Evolutionary conservation across 192 early-diverging fungal species (phyloP).

Genomic region (Coemansia sp.): DNA sequence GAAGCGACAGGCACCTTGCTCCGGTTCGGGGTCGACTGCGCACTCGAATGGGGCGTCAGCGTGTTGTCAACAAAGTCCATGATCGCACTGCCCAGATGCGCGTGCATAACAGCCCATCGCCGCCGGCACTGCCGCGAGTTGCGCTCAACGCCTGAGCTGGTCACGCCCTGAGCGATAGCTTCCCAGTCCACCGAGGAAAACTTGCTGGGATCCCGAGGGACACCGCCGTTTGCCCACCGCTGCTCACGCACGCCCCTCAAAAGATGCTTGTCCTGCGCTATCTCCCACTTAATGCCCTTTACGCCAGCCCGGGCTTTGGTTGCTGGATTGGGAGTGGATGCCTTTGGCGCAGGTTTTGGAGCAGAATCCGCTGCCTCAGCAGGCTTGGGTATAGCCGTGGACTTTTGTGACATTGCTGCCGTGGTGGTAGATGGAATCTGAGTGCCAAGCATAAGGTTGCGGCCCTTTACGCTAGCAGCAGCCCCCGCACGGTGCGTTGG

Average conservation of each 20-base stretch:
- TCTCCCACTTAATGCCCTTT: slow-evolving; percentile 34
- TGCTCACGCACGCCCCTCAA: slow-evolving; percentile 38
- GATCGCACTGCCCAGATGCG: slow-evolving; percentile 41
- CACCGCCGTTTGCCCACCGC: slow-evolving; percentile 22
- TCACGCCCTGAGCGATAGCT: slow-evolving; percentile 22
- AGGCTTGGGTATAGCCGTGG: background rate
- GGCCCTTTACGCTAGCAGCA: slow-evolving; percentile 16
- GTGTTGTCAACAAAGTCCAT: slow-evolving; percentile 53
- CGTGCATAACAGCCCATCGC: slow-evolving; percentile 50
- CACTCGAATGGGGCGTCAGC: slow-evolving; percentile 47
- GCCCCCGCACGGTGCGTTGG: slow-evolving; percentile 10
- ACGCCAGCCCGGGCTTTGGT: background rate
- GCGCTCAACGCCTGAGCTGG: slow-evolving; percentile 16
- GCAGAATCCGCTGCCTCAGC: background rate
- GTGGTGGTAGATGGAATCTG: background rate
- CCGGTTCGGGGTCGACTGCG: slow-evolving; percentile 27
- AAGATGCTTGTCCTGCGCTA: slow-evolving; percentile 47
- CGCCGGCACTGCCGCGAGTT: slow-evolving; percentile 43
- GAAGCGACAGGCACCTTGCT: background rate
- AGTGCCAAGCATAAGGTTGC: slow-evolving; percentile 34
- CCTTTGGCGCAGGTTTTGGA: background rate
- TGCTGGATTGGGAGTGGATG: background rate
- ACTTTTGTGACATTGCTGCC: background rate
- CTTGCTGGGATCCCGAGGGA: slow-evolving; percentile 29
- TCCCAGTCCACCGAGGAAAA: slow-evolving; percentile 40